A percentile compares a stretch with the other conserved stretches of the same genome.
Conservation (phyloP, 2,329 filamentous ascomycete species). For the Raffaelea albimanens region DNA sequence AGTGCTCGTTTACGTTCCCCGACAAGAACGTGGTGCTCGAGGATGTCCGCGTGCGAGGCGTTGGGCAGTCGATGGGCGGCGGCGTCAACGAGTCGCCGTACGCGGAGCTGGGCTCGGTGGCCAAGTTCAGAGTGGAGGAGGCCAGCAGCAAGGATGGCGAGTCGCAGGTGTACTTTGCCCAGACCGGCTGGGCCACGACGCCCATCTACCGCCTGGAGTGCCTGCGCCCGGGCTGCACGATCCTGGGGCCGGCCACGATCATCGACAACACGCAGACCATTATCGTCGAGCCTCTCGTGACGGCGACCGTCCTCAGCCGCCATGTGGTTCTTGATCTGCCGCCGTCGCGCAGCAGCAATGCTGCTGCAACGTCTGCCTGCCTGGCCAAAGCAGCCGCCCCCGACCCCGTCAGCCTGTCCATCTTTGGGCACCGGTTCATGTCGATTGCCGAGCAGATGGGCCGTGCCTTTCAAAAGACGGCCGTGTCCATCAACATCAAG, state of each 20-base stretch:
- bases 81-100: too few relatives aligned
- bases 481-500: conserved; percentile 72
- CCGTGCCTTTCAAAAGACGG: conserved; percentile 67
- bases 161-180: too few relatives aligned
- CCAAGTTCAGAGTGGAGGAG: too few relatives aligned
- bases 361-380: too few relatives aligned
- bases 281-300: conserved; percentile 14
- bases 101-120: too few relatives aligned
- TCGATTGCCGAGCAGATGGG: conserved; percentile 82
- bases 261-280: conserved; percentile 24
- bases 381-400: too few relatives aligned
- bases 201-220: conserved; percentile 12
- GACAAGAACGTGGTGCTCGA: neutral
- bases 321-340: conserved; percentile 1
- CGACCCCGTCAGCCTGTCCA: conserved; percentile 67
- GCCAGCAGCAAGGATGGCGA: too few relatives aligned
- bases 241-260: conserved; percentile 6
- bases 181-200: neutral
- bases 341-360: too few relatives aligned
- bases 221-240: conserved; percentile 12
- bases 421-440: conserved; percentile 79
- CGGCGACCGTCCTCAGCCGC: neutral
- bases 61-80: neutral
- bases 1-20: conserved; percentile 55
- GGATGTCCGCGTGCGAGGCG: neutral